A percentile compares a stretch with the other conserved stretches of the same genome.
Evolutionary conservation across 148 eudicot species (phyloP).

Genomic region (Camellia granthamiana): DNA sequence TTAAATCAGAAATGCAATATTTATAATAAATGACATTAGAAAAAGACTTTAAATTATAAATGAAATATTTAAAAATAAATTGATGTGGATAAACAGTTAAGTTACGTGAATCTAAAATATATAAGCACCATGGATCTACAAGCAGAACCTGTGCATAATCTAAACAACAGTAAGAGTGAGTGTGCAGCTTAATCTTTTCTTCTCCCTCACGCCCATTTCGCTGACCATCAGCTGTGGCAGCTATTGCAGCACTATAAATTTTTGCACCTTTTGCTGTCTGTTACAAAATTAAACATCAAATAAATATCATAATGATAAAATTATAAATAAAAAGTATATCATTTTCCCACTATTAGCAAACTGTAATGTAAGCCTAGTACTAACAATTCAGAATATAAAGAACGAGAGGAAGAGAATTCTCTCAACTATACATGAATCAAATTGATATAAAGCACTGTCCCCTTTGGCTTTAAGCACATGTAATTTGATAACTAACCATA

Average conservation of each 20-base stretch:
- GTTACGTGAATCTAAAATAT: neutral
- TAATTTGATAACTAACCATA: neutral
- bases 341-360: neutral
- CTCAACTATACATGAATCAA: neutral
- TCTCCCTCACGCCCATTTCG: constrained; percentile 71
- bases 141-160: constrained; percentile 91
- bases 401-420: neutral
- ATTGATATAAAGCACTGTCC: neutral
- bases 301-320: neutral
- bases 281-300: constrained; percentile 17
- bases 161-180: constrained; percentile 93
- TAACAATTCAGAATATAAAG: neutral
- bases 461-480: neutral
- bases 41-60: neutral
- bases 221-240: constrained; percentile 71
- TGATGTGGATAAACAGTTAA: neutral
- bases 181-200: constrained; percentile 87
- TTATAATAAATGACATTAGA: no score
- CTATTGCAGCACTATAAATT: constrained; percentile 84
- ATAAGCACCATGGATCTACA: neutral
- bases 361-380: neutral
- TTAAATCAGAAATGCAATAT: neutral
- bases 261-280: constrained; percentile 92
- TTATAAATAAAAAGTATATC: neutral
- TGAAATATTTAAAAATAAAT: neutral